A percentile compares a stretch with the other conserved stretches of the same genome.
These are phyloP conservation scores for Ilyonectria sp. DNA, from an alignment of 2,329 filamentous ascomycete genomes.

Conservation along the genomic window DNA sequence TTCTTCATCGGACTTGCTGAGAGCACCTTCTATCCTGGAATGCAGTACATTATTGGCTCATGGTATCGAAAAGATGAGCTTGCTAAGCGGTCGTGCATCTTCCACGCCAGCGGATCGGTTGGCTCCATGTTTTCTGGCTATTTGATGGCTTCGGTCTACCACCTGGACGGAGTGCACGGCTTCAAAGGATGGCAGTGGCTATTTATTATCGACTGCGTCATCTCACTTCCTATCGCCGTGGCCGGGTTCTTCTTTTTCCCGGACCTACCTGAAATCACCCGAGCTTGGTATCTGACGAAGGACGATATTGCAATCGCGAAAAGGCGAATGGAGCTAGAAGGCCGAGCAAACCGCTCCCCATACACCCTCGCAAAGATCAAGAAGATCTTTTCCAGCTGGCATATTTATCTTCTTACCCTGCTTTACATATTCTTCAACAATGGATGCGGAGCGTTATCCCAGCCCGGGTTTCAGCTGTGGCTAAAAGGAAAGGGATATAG, in stretches of 20 bases:
- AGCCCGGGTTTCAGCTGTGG: conserved; percentile 70
- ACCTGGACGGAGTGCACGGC: conserved; percentile 56
- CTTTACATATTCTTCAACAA: conserved; percentile 79
- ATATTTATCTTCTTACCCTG: conserved; percentile 71
- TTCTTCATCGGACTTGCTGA: conserved; percentile 61
- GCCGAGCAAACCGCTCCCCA: conserved; percentile 58
- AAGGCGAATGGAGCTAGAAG: conserved; percentile 57
- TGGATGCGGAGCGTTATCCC: conserved; percentile 59
- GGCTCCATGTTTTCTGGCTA: conserved; percentile 51
- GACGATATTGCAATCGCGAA: conserved; percentile 48
- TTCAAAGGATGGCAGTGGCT: conserved; percentile 63
- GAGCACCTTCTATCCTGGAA: conserved; percentile 56
- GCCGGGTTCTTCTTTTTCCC: conserved; percentile 53
- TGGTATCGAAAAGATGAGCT: conserved; percentile 62
- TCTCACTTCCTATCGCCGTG: conserved; percentile 53
- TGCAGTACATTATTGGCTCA: conserved; percentile 57
- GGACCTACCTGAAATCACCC: conserved; percentile 49
- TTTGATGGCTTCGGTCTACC: conserved; percentile 59
- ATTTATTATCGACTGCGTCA: conserved; percentile 55
- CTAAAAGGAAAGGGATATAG: conserved; percentile 61
- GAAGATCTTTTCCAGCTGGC: conserved; percentile 76
- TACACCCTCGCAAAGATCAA: conserved; percentile 66
- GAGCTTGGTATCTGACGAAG: conserved; percentile 48
- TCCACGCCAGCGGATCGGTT: conserved; percentile 52
- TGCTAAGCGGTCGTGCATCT: conserved; percentile 59